A percentile compares a stretch with the other conserved stretches of the same genome.
These are phyloP conservation scores for Liquidambar formosana DNA, from an alignment of 164 flowering plant species.

Conservation along the genomic window DNA sequence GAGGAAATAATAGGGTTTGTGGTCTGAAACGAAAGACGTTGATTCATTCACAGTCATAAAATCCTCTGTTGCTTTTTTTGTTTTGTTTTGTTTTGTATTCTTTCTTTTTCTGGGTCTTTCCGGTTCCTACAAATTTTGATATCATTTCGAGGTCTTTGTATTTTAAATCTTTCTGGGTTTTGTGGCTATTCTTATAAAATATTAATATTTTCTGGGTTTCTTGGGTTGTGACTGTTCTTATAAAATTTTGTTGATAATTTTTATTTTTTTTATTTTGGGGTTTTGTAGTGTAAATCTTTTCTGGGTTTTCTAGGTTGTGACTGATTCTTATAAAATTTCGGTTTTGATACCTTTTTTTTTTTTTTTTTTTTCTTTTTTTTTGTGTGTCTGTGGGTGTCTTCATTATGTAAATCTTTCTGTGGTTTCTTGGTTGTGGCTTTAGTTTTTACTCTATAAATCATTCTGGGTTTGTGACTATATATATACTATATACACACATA, in stretches of 20 bases:
- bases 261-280: too few relatives aligned
- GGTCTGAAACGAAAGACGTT: conserved; percentile 12
- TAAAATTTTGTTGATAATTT: too few relatives aligned
- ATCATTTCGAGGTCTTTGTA: too few relatives aligned
- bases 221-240: neutral
- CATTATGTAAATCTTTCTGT: neutral
- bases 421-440: neutral
- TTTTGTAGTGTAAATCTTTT: neutral
- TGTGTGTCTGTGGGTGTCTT: too few relatives aligned
- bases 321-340: too few relatives aligned
- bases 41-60: conserved; percentile 1
- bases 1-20: conserved; percentile 4
- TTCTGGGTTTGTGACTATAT: conserved; percentile 19
- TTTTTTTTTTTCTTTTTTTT: neutral
- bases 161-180: neutral
- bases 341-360: neutral
- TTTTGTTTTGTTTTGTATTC: neutral
- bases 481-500: too few relatives aligned
- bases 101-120: neutral
- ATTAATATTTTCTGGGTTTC: neutral
- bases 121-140: too few relatives aligned
- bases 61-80: neutral
- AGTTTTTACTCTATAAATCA: conserved; percentile 5
- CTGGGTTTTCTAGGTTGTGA: neutral
- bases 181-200: neutral